These are phyloP conservation scores for Globisporangium apiculatum DNA, from an alignment of 352 stramenopile genomes.

Conservation along the genomic window DNA sequence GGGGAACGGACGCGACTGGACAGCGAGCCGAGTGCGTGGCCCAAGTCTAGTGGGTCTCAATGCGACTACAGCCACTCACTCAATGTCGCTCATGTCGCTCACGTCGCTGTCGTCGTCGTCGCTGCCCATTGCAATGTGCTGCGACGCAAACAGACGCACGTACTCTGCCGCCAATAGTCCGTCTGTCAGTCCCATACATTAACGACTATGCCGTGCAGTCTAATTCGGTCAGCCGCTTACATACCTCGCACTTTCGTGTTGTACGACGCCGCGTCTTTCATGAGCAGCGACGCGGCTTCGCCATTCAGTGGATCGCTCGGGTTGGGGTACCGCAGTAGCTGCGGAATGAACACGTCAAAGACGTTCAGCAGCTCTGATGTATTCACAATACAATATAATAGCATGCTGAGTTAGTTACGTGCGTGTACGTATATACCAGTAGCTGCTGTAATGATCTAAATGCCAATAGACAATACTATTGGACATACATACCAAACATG, in stretches of 20 bases:
- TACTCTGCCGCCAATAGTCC: constrained; percentile 36
- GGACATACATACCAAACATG: constrained; percentile 75
- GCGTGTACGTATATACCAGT: too few species aligned
- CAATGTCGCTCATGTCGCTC: constrained; percentile 81
- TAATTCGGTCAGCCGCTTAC: neutral
- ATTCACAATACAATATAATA: neutral
- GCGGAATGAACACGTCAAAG: constrained; percentile 91
- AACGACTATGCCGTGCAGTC: too few species aligned
- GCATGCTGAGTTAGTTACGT: too few species aligned
- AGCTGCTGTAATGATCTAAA: too few species aligned
- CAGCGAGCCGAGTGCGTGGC: too few species aligned
- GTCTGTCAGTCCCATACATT: neutral
- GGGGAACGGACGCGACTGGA: too few species aligned
- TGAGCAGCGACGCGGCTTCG: constrained; percentile 83
- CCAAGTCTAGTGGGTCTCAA: too few species aligned
- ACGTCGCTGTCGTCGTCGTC: constrained; percentile 73
- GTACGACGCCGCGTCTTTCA: constrained; percentile 86
- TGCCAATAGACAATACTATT: neutral
- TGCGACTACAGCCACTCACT: constrained; percentile 6
- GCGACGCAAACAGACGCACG: constrained; percentile 68
- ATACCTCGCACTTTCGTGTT: constrained; percentile 84
- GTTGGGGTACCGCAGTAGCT: constrained; percentile 91
- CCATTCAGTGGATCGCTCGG: constrained; percentile 89
- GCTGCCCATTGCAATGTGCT: constrained; percentile 66
- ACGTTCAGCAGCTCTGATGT: constrained; percentile 87